Evolutionary conservation across 2,329 filamentous ascomycete genomes (phyloP).

Genomic region (Dactylellina haptotyla): DNA sequence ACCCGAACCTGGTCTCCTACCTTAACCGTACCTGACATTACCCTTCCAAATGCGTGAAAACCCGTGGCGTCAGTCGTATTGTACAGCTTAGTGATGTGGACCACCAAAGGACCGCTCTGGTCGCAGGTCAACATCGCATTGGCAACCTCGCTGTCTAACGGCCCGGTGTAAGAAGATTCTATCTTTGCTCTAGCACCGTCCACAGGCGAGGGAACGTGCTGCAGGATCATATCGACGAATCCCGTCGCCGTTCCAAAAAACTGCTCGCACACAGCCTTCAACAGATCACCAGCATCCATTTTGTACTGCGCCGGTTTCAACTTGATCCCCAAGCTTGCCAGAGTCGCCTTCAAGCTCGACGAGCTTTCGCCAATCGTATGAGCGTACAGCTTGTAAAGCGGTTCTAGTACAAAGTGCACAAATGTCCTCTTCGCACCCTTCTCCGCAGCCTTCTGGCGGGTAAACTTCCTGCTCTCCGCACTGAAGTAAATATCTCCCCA

Average conservation of each 20-base stretch:
- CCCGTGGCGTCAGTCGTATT: conserved; percentile 88
- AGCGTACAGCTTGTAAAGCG: conserved; percentile 91
- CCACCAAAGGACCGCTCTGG: conserved; percentile 87
- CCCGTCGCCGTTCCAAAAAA: conserved; percentile 91
- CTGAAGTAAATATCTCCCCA: conserved; percentile 99
- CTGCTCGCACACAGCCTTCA: conserved; percentile 90
- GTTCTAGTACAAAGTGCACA: conserved; percentile 92
- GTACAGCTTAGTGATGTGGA: conserved; percentile 93
- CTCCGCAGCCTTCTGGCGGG: conserved; percentile 79
- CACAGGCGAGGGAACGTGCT: conserved; percentile 86
- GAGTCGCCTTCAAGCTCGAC: conserved; percentile 80
- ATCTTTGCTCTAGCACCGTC: conserved; percentile 80
- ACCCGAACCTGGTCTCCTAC: conserved; percentile 86
- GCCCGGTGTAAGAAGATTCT: conserved; percentile 90
- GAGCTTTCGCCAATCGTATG: conserved; percentile 86
- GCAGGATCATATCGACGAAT: conserved; percentile 94
- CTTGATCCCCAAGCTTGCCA: conserved; percentile 80
- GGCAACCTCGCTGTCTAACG: conserved; percentile 81
- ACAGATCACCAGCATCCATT: conserved; percentile 84
- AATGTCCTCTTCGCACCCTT: conserved; percentile 85
- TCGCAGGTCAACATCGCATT: conserved; percentile 83
- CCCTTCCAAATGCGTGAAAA: conserved; percentile 89
- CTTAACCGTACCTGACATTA: conserved; percentile 88
- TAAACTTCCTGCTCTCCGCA: conserved; percentile 87
- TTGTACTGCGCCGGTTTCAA: conserved; percentile 94